Evolutionary conservation across 257 asterid species (phyloP).

Genomic region (Solanum neorickii): DNA sequence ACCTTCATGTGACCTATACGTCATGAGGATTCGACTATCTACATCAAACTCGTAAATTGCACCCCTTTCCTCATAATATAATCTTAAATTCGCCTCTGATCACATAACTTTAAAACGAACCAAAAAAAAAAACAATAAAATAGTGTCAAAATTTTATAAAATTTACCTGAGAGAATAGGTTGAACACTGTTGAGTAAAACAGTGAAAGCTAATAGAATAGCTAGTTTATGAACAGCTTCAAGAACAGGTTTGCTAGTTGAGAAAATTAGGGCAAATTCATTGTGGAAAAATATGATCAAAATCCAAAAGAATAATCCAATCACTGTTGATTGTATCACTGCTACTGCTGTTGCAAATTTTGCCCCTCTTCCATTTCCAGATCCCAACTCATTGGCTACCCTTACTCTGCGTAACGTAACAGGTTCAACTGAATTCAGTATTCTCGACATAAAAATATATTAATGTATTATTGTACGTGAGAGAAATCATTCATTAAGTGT

Average conservation of each 20-base stretch:
- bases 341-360: conserved; percentile 35
- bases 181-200: conserved; percentile 47
- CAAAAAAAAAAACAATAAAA: not conserved
- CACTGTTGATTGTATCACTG: conserved; percentile 30
- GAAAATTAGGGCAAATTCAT: conserved; percentile 30
- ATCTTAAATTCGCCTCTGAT: not conserved
- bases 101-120: not conserved
- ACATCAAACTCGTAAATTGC: not conserved
- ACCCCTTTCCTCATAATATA: not conserved
- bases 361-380: conserved; percentile 57
- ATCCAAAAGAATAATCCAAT: conserved; percentile 37
- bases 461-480: not conserved
- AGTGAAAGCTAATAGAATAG: conserved; percentile 41
- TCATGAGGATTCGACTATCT: no score
- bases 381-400: conserved; percentile 74
- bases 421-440: not conserved
- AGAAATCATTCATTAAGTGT: not conserved
- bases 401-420: conserved; percentile 28
- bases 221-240: conserved; percentile 25
- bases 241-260: conserved; percentile 31
- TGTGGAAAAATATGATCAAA: conserved; percentile 25
- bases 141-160: not conserved
- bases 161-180: conserved; percentile 46
- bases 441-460: not conserved
- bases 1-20: not conserved